These are phyloP conservation scores for Ustulina deusta DNA, from an alignment of 2,329 filamentous ascomycete species.

Conservation along the genomic window DNA sequence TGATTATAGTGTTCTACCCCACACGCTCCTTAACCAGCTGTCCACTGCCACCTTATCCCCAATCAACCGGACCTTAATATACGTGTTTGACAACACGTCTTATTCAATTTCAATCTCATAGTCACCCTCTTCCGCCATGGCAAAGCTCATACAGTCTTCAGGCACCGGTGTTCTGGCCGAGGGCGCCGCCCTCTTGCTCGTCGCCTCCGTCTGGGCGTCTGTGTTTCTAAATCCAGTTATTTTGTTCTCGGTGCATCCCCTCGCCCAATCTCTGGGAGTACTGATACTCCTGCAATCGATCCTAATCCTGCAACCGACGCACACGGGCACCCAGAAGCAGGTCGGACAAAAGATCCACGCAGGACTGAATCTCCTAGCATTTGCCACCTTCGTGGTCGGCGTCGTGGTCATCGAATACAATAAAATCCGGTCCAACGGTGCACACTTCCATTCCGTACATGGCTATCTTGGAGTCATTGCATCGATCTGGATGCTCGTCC, in stretches of 20 bases:
- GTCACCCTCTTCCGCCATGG: conserved; percentile 40
- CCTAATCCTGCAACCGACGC: conserved; percentile 88
- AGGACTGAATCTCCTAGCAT: conserved; percentile 73
- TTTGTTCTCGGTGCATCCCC: conserved; percentile 89
- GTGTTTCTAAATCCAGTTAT: conserved; percentile 77
- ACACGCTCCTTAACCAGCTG: conserved; percentile 24
- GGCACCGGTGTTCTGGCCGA: conserved; percentile 87
- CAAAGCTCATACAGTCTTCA: conserved; percentile 57
- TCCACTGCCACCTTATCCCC: conserved; percentile 19
- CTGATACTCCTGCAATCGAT: conserved; percentile 83
- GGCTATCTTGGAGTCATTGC: conserved; percentile 84
- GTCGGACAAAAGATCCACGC: conserved; percentile 73
- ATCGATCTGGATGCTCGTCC: conserved; percentile 75
- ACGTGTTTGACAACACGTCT: neutral
- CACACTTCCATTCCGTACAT: conserved; percentile 84
- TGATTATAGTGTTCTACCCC: conserved; percentile 32
- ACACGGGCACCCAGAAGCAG: conserved; percentile 79
- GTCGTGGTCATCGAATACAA: conserved; percentile 83
- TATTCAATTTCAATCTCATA: conserved; percentile 13
- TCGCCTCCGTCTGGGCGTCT: conserved; percentile 80
- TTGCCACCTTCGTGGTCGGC: conserved; percentile 72
- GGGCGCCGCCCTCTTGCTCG: conserved; percentile 79
- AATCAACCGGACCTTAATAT: neutral
- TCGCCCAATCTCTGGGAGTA: conserved; percentile 75
- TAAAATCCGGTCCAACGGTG: conserved; percentile 75